phyloP scores from a whole-genome alignment of 106 monocot species.

The Iris macrosiphon region DNA sequence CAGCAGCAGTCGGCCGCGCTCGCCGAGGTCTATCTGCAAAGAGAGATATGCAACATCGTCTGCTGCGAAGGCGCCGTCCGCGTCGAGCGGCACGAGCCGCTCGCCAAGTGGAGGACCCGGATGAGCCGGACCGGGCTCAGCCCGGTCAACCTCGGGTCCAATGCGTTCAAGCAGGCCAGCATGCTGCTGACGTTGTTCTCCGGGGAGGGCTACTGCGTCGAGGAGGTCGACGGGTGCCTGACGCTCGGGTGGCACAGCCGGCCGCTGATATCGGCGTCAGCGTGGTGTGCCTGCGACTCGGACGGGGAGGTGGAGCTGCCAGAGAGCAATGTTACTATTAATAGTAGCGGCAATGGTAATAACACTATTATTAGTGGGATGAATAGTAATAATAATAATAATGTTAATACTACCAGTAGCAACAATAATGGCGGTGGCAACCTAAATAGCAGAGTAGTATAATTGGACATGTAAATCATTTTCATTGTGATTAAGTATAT shows the following conservation, averaged over 20 bases:
- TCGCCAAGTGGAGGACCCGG: constrained; percentile 20
- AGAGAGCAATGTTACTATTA: too few species aligned
- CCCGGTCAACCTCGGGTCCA: constrained; percentile 30
- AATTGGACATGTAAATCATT: too few species aligned
- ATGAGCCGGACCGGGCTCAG: constrained; percentile 25
- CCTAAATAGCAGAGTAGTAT: too few species aligned
- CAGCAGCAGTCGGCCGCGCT: neutral
- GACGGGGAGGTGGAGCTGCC: neutral
- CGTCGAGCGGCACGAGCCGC: constrained; percentile 46
- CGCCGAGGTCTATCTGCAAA: constrained; percentile 31
- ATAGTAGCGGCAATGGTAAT: too few species aligned
- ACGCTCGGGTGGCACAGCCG: constrained; percentile 53
- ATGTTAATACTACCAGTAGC: too few species aligned
- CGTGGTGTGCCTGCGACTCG: constrained; percentile 24
- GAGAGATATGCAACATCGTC: constrained; percentile 46
- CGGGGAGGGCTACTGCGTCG: constrained; percentile 45
- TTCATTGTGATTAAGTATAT: too few species aligned
- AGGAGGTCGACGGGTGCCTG: constrained; percentile 45
- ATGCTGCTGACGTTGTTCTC: constrained; percentile 51
- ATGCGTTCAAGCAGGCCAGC: constrained; percentile 54
- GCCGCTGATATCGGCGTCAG: constrained; percentile 40
- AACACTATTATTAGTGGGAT: too few species aligned
- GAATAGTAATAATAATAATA: too few species aligned
- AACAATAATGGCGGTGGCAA: too few species aligned
- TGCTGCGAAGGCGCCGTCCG: constrained; percentile 35